These are phyloP conservation scores for Lepidium didymum DNA, from an alignment of 345 rosid genomes.

Conservation along the genomic window DNA sequence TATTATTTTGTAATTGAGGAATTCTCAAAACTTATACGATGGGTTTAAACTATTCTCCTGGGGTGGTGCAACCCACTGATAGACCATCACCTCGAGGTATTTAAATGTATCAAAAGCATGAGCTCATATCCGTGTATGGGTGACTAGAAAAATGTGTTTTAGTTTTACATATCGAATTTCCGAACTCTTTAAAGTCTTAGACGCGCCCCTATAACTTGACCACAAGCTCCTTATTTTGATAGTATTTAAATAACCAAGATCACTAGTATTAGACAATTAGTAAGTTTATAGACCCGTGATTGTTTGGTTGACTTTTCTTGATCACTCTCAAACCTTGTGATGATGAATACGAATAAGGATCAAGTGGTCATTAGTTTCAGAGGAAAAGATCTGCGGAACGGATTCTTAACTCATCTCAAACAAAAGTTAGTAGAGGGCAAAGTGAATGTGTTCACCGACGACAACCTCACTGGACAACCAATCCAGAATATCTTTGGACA, in stretches of 20 bases:
- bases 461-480: background rate
- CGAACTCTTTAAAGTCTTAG: too few relatives aligned
- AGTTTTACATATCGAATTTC: too few relatives aligned
- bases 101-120: too few relatives aligned
- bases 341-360: background rate
- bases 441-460: constrained; percentile 18
- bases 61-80: too few relatives aligned
- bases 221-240: too few relatives aligned
- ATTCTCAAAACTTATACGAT: too few relatives aligned
- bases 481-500: background rate
- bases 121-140: too few relatives aligned
- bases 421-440: background rate
- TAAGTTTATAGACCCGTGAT: background rate
- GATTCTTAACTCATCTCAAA: background rate
- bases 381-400: background rate
- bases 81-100: too few relatives aligned
- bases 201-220: too few relatives aligned
- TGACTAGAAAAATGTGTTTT: too few relatives aligned
- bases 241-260: background rate
- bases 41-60: too few relatives aligned
- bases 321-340: background rate
- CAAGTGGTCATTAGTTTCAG: constrained; percentile 13
- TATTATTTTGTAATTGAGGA: too few relatives aligned
- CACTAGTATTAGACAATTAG: background rate
- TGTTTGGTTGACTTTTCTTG: background rate